Conservation (phyloP, 345 rosid genomes). For the Kernera saxatilis region DNA sequence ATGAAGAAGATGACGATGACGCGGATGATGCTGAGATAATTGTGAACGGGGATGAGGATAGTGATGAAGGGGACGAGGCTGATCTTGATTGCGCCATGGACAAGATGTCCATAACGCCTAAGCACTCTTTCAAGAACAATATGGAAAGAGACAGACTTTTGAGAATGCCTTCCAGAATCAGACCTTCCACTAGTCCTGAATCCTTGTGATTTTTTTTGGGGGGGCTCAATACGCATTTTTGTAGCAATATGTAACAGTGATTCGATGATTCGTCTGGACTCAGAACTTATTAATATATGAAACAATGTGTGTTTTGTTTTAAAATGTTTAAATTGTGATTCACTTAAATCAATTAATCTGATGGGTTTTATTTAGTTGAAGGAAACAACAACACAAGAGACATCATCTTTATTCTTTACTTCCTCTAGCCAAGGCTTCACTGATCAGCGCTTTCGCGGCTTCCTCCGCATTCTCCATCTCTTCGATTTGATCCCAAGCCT, state of each 20-base stretch:
- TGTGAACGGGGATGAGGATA: constrained; percentile 36
- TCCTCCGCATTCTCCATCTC: constrained; percentile 25
- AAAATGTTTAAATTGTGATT: background rate
- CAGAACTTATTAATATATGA: background rate
- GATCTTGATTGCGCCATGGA: constrained; percentile 47
- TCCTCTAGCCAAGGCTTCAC: constrained; percentile 34
- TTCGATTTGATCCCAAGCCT: constrained; percentile 28
- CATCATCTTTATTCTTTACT: constrained; percentile 42
- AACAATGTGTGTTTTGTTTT: background rate
- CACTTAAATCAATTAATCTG: background rate
- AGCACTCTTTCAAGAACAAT: constrained; percentile 31
- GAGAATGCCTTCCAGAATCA: constrained; percentile 67
- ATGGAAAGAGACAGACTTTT: constrained; percentile 35
- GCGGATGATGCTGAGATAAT: constrained; percentile 34
- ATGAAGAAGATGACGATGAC: constrained; percentile 44
- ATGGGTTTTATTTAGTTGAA: background rate
- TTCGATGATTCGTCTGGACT: background rate
- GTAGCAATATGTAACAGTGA: background rate
- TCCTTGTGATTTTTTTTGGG: constrained; percentile 7
- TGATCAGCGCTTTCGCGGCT: constrained; percentile 28
- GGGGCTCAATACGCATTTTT: background rate
- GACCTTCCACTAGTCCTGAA: constrained; percentile 67
- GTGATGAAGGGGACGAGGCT: constrained; percentile 33
- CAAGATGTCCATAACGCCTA: constrained; percentile 84
- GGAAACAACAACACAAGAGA: constrained; percentile 40